A percentile compares a stretch with the other conserved stretches of the same genome.
Conservation (phyloP, 208 protist genomes). For the Tetramitus jugosus region DNA sequence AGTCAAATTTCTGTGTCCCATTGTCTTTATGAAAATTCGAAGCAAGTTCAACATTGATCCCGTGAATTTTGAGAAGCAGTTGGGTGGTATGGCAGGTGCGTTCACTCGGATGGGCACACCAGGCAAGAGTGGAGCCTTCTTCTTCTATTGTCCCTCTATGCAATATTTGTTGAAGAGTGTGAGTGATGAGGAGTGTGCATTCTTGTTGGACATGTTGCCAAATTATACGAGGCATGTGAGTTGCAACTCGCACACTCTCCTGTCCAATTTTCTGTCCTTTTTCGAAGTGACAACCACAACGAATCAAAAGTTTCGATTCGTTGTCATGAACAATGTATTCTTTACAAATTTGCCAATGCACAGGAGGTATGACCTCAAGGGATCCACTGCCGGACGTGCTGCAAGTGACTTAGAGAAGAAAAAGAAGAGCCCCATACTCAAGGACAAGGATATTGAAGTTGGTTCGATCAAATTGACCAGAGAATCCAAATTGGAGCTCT, state of each 20-base stretch:
- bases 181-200: neutral
- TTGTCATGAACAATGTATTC: slow-evolving; percentile 89
- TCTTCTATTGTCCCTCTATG: neutral
- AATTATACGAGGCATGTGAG: slow-evolving; percentile 76
- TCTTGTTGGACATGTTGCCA: slow-evolving; percentile 49
- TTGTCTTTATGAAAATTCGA: neutral
- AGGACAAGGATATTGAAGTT: slow-evolving; percentile 76
- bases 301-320: slow-evolving; percentile 59
- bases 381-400: slow-evolving; percentile 73
- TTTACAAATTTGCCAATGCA: slow-evolving; percentile 71
- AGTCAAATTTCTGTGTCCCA: neutral
- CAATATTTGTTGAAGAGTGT: neutral
- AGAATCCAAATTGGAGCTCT: slow-evolving; percentile 54
- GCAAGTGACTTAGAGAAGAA: slow-evolving; percentile 62
- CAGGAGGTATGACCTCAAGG: slow-evolving; percentile 83
- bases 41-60: neutral
- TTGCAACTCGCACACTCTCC: slow-evolving; percentile 71
- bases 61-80: neutral
- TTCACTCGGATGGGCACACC: neutral
- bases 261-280: slow-evolving; percentile 78
- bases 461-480: slow-evolving; percentile 58
- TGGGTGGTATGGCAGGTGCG: neutral
- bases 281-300: slow-evolving; percentile 55
- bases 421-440: slow-evolving; percentile 70
- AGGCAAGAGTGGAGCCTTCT: slow-evolving; percentile 2